A percentile compares a stretch with the other conserved stretches of the same genome.
Conservation (phyloP, 2,329 filamentous ascomycete genomes). For the Aspergillus bombycis region DNA sequence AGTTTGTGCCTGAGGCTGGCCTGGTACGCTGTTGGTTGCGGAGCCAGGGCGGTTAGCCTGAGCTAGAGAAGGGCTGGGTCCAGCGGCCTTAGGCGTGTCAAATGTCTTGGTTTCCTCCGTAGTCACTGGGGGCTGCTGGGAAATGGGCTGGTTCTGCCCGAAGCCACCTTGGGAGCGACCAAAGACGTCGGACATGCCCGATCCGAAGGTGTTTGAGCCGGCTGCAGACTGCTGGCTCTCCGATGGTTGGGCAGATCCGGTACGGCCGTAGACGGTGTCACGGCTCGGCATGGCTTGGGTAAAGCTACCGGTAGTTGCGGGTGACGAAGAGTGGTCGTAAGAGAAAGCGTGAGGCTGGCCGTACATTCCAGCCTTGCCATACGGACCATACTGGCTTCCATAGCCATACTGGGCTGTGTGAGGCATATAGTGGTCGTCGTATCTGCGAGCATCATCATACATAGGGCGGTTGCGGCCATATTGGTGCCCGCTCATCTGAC, state of each 20-base stretch:
- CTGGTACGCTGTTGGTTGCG: constrained; percentile 61
- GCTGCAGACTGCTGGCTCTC: constrained; percentile 57
- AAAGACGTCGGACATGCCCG: constrained; percentile 62
- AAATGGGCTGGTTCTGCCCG: constrained; percentile 56
- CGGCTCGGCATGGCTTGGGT: constrained; percentile 50
- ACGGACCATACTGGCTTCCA: constrained; percentile 54
- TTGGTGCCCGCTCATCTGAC: constrained; percentile 52
- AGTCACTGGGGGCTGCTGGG: constrained; percentile 51
- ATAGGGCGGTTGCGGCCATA: constrained; percentile 54
- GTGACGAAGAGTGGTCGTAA: constrained; percentile 67
- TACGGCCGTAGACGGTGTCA: constrained; percentile 63
- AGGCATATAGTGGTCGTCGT: constrained; percentile 52
- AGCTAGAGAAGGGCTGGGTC: constrained; percentile 64
- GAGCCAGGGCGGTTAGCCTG: constrained; percentile 67
- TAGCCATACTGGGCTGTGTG: constrained; percentile 59
- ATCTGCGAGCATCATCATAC: constrained; percentile 54
- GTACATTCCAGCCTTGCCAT: constrained; percentile 64
- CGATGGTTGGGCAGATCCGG: constrained; percentile 59
- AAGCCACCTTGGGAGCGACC: constrained; percentile 62
- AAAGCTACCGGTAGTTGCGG: constrained; percentile 59
- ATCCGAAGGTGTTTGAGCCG: constrained; percentile 53
- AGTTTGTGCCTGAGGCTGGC: constrained; percentile 54
- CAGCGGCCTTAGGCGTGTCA: constrained; percentile 58
- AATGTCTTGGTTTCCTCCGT: constrained; percentile 63
- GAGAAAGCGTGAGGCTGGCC: constrained; percentile 66